phyloP scores from a whole-genome alignment of 2,329 filamentous ascomycete genomes.

The Colletotrichum navitas region DNA sequence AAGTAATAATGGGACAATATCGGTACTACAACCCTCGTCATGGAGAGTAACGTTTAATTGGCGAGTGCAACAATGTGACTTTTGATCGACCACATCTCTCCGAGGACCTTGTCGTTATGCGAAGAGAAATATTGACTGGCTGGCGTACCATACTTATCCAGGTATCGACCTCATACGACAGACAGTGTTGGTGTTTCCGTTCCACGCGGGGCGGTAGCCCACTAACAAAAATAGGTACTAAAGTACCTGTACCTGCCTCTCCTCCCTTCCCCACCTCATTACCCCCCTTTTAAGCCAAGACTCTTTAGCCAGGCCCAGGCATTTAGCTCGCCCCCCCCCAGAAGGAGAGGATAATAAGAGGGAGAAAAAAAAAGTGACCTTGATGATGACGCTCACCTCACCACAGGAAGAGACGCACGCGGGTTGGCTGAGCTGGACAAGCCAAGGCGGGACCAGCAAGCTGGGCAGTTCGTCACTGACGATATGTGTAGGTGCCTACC shows the following conservation, averaged over 20 bases:
- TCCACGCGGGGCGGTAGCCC: not conserved
- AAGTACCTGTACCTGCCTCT: not conserved
- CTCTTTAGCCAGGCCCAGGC: slow-evolving; percentile 17
- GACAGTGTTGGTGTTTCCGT: not conserved
- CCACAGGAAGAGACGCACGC: slow-evolving; percentile 9
- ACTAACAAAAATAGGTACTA: not conserved
- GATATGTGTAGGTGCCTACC: not conserved
- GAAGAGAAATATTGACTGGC: not conserved
- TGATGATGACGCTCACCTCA: slow-evolving; percentile 35
- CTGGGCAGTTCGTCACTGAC: not conserved
- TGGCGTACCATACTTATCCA: not conserved
- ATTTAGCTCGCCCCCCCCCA: slow-evolving; percentile 27
- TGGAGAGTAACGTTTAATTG: not conserved
- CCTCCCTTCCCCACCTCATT: too few relatives aligned
- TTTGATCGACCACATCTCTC: not conserved
- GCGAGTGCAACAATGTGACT: not conserved
- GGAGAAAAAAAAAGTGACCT: not conserved
- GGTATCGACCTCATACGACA: not conserved
- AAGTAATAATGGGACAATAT: slow-evolving; percentile 31
- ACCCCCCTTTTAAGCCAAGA: slow-evolving; percentile 12
- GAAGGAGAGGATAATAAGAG: too few relatives aligned
- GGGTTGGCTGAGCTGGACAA: slow-evolving; percentile 3
- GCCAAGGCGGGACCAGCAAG: not conserved
- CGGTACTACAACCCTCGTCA: not conserved
- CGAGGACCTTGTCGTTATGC: not conserved